Evolutionary conservation across 73 alveolate genomes (phyloP).

Genomic region (Paramecium sonneborni): DNA sequence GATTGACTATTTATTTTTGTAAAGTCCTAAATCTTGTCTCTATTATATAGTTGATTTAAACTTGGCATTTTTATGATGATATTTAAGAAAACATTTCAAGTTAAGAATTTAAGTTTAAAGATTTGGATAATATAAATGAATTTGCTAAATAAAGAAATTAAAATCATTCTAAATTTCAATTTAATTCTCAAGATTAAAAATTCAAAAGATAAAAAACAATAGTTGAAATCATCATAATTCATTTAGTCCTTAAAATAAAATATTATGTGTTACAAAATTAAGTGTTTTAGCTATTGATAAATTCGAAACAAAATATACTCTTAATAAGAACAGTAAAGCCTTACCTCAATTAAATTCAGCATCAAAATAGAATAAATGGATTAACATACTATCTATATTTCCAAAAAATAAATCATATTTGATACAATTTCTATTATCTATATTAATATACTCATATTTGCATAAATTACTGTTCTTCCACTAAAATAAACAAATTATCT

Average conservation of each 20-base stretch:
- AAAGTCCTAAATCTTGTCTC: conserved; percentile 27
- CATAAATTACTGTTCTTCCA: too few relatives aligned
- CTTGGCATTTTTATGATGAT: conserved; percentile 10
- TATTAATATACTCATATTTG: too few relatives aligned
- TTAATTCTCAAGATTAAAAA: not conserved
- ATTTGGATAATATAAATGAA: conserved; percentile 17
- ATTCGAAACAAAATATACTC: not conserved
- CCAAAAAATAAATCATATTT: too few relatives aligned
- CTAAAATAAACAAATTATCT: not conserved
- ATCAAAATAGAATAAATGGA: not conserved
- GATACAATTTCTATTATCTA: too few relatives aligned
- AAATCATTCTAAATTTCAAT: not conserved
- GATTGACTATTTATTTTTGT: not conserved
- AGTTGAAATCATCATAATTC: not conserved
- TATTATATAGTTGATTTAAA: not conserved
- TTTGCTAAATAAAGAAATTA: not conserved
- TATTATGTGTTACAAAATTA: not conserved
- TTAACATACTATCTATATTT: not conserved
- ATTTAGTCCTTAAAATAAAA: not conserved
- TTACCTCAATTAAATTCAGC: conserved; percentile 5
- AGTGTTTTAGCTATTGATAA: not conserved
- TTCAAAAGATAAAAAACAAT: not conserved
- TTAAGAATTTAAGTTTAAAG: not conserved
- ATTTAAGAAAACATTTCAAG: not conserved
- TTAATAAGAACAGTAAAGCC: not conserved